These are phyloP conservation scores for Fusarium sp. DNA, from an alignment of 2,329 filamentous ascomycete species.

Conservation along the genomic window DNA sequence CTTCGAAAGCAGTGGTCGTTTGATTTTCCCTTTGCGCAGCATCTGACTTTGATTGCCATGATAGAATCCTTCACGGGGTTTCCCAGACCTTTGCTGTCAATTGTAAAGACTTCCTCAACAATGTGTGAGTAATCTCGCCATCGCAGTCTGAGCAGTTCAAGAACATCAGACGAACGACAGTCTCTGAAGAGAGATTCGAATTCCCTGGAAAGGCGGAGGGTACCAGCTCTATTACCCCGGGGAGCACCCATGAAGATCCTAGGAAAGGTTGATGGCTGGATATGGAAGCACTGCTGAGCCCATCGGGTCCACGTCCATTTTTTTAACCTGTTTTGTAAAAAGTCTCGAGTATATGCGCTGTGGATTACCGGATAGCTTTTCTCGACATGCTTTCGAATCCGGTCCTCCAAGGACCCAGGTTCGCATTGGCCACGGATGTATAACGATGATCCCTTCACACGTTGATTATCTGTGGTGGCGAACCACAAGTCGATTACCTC, in stretches of 20 bases:
- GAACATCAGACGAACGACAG: background rate
- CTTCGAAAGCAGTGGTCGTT: background rate
- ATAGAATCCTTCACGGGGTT: background rate
- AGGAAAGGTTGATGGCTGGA: background rate
- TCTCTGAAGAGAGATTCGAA: background rate
- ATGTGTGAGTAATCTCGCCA: background rate
- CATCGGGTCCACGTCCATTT: background rate
- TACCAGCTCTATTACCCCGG: background rate
- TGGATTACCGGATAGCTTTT: background rate
- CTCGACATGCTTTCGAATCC: background rate
- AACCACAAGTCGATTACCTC: background rate
- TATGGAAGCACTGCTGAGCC: background rate
- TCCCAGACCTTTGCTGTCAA: background rate
- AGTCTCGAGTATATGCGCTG: background rate
- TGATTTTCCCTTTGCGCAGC: background rate
- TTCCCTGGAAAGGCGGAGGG: background rate
- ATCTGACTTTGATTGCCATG: background rate
- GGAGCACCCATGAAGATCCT: background rate
- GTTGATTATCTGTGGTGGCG: background rate
- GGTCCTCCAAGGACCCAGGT: background rate
- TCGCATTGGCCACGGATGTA: background rate
- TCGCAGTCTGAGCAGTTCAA: background rate
- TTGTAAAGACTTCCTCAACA: background rate
- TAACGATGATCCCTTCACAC: background rate
- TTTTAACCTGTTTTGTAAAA: background rate